phyloP scores from a whole-genome alignment of 164 flowering plant genomes.

The Sextonia rubra region DNA sequence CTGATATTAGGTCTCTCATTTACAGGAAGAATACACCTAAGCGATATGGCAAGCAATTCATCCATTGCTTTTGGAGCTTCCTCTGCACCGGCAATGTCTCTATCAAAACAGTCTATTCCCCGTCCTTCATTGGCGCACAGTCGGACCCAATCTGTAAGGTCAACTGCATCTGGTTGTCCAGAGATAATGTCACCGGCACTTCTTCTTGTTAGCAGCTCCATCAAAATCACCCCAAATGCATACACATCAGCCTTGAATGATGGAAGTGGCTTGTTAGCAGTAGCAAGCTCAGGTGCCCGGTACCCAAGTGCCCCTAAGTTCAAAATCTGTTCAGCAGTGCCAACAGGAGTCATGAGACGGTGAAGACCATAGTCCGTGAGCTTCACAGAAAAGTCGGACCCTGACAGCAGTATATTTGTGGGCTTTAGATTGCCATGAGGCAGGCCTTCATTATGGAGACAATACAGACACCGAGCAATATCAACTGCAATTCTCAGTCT shows the following conservation, averaged over 20 bases:
- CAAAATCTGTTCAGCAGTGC: slow-evolving; percentile 79
- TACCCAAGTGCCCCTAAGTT: slow-evolving; percentile 89
- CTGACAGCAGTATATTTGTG: slow-evolving; percentile 65
- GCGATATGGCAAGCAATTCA: slow-evolving; percentile 63
- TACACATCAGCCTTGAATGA: slow-evolving; percentile 86
- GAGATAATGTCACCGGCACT: slow-evolving; percentile 96
- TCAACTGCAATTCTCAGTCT: slow-evolving; percentile 83
- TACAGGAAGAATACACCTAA: slow-evolving; percentile 82
- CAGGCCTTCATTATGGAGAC: slow-evolving; percentile 65
- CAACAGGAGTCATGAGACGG: slow-evolving; percentile 84
- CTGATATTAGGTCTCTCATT: slow-evolving; percentile 89
- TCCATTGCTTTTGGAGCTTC: slow-evolving; percentile 72
- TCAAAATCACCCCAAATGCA: slow-evolving; percentile 84
- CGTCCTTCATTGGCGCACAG: slow-evolving; percentile 78
- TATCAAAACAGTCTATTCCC: slow-evolving; percentile 80
- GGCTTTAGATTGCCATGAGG: slow-evolving; percentile 95
- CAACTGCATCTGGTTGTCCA: slow-evolving; percentile 90
- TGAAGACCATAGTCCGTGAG: slow-evolving; percentile 85
- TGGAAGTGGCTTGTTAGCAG: slow-evolving; percentile 58
- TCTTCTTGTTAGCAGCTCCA: slow-evolving; percentile 86
- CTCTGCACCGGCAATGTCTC: slow-evolving; percentile 71
- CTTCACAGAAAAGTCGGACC: slow-evolving; percentile 48
- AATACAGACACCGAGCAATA: slow-evolving; percentile 61
- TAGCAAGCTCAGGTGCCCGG: slow-evolving; percentile 76
- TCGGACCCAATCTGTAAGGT: slow-evolving; percentile 93